Conservation (phyloP, 2,329 filamentous ascomycete genomes). For the Chrysoporthe puriensis region DNA sequence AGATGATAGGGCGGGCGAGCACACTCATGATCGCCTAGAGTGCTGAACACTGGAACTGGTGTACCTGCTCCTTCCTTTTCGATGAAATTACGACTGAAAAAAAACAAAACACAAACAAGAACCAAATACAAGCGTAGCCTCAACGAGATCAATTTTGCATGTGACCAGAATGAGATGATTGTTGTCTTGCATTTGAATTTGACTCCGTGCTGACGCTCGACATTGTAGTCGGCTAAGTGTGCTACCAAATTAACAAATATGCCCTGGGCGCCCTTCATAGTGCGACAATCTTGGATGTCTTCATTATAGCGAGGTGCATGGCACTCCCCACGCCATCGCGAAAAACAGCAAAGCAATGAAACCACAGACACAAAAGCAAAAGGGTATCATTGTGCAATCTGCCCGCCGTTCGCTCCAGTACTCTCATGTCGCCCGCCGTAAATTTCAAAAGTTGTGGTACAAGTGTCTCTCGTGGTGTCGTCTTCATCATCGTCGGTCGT, state of each 20-base stretch:
- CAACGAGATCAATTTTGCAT: neutral
- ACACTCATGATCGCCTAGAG: conserved; percentile 8
- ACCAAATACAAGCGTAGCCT: neutral
- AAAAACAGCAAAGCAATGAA: neutral
- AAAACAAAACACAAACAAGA: neutral
- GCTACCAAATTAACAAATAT: too few relatives aligned
- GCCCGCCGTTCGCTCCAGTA: neutral
- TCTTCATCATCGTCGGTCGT: conserved; percentile 1
- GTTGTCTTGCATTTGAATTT: neutral
- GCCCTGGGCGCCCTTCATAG: neutral
- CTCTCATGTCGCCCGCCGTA: neutral
- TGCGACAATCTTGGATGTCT: neutral
- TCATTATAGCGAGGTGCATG: neutral
- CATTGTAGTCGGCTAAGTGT: neutral
- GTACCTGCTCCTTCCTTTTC: neutral
- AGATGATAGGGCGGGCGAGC: neutral
- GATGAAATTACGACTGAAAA: conserved; percentile 6
- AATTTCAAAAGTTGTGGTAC: neutral
- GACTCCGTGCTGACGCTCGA: neutral
- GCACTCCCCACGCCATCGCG: neutral
- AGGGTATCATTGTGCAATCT: conserved; percentile 18
- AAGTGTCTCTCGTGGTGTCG: neutral
- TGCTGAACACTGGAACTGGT: conserved; percentile 5
- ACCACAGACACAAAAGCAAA: neutral
- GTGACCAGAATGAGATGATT: neutral